phyloP scores from a whole-genome alignment of 2,329 filamentous ascomycete species.

The Sclerotinia glacialis region DNA sequence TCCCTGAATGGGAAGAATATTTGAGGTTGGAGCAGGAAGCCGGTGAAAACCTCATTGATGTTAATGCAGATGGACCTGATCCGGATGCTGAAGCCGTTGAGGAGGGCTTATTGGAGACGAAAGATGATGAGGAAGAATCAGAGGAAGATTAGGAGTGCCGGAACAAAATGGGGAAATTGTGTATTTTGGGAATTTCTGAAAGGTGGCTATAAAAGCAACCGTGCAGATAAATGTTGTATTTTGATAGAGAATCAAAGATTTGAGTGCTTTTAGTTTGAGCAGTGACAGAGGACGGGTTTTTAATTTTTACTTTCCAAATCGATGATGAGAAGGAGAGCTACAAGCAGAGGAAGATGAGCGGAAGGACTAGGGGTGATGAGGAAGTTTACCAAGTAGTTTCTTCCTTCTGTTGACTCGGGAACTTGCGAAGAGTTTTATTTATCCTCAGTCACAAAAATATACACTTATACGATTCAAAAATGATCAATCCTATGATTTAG shows the following conservation, averaged over 20 bases:
- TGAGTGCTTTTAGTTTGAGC: not conserved
- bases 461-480: too few relatives aligned
- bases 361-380: too few relatives aligned
- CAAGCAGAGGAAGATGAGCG: too few relatives aligned
- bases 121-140: conserved; percentile 3
- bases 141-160: conserved; percentile 12
- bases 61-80: conserved; percentile 33
- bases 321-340: not conserved
- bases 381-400: too few relatives aligned
- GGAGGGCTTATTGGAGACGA: conserved; percentile 22
- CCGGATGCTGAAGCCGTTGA: conserved; percentile 29
- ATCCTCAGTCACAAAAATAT: too few relatives aligned
- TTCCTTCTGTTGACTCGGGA: too few relatives aligned
- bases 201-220: conserved; percentile 4
- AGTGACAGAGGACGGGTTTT: not conserved
- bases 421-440: too few relatives aligned
- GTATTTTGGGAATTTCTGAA: not conserved
- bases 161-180: not conserved
- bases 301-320: not conserved
- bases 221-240: not conserved
- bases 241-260: conserved; percentile 9
- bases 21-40: conserved; percentile 75
- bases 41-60: conserved; percentile 34
- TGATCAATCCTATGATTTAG: too few relatives aligned
- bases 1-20: conserved; percentile 95